These are phyloP conservation scores for Trichoderma lentiforme DNA, from an alignment of 2,329 filamentous ascomycete species.

Conservation along the genomic window DNA sequence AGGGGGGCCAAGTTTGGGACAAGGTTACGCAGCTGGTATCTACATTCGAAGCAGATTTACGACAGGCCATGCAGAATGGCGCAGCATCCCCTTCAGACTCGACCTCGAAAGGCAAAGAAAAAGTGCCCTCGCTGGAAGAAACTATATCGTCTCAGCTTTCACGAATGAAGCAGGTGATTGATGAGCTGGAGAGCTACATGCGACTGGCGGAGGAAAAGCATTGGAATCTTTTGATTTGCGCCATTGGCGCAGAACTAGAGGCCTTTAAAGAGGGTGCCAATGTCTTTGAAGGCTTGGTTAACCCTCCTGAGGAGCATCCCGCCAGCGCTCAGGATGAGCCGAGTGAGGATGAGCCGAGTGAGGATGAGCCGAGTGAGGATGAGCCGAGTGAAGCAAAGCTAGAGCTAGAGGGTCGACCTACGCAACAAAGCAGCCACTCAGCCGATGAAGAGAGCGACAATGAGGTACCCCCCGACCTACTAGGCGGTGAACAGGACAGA, in stretches of 20 bases:
- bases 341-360: not conserved
- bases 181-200: slow-evolving; percentile 52
- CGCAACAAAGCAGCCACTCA: not conserved
- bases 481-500: slow-evolving; percentile 34
- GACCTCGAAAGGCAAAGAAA: slow-evolving; percentile 31
- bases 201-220: slow-evolving; percentile 55
- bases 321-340: not conserved
- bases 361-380: not conserved
- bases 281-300: slow-evolving; percentile 44
- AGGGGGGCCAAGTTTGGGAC: slow-evolving; percentile 66
- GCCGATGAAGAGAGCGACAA: slow-evolving; percentile 24
- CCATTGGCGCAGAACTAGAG: slow-evolving; percentile 70
- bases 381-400: not conserved
- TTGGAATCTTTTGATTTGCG: slow-evolving; percentile 74
- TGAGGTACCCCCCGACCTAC: slow-evolving; percentile 23
- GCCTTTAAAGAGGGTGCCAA: slow-evolving; percentile 60
- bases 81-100: slow-evolving; percentile 19
- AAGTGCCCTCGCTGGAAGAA: slow-evolving; percentile 33
- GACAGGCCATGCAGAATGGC: slow-evolving; percentile 48
- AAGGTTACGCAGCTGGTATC: slow-evolving; percentile 57
- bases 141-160: slow-evolving; percentile 46
- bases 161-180: slow-evolving; percentile 56
- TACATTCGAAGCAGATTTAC: slow-evolving; percentile 62
- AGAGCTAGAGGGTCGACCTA: not conserved
- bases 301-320: not conserved